Evolutionary conservation across 805 yeast genomes (phyloP).

Genomic region (Teunomyces panamensis): DNA sequence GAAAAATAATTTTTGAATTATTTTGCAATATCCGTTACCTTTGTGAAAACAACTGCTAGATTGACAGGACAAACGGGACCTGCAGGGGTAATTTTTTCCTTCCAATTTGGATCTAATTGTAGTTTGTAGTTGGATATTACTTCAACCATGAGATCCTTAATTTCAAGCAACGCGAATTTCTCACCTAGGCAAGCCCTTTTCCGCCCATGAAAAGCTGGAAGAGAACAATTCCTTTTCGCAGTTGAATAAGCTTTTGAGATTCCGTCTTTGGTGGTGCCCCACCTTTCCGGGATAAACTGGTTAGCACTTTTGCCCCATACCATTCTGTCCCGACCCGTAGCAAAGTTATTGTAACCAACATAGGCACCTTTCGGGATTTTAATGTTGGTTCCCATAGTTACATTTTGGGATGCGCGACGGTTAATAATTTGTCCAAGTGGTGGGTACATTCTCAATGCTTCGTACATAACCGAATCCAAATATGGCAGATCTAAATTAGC

Average conservation of each 20-base stretch:
- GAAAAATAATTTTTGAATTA: neutral
- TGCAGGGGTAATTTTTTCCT: conserved; percentile 50
- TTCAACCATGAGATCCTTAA: conserved; percentile 36
- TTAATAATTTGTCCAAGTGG: conserved; percentile 58
- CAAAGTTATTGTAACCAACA: conserved; percentile 55
- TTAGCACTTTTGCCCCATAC: conserved; percentile 48
- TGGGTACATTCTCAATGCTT: conserved; percentile 50
- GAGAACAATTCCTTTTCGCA: conserved; percentile 43
- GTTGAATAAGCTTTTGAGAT: conserved; percentile 37
- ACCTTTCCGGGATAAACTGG: conserved; percentile 45
- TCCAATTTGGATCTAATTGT: conserved; percentile 42
- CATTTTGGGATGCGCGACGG: conserved; percentile 38
- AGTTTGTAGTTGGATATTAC: conserved; percentile 37
- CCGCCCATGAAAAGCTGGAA: conserved; percentile 60
- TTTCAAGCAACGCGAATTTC: conserved; percentile 49
- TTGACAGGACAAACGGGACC: conserved; percentile 55
- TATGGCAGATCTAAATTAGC: conserved; percentile 12
- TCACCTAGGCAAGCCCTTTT: conserved; percentile 61
- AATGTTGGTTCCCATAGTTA: conserved; percentile 40
- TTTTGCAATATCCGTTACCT: conserved; percentile 9
- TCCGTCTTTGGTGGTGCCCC: conserved; percentile 45
- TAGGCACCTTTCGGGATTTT: conserved; percentile 49
- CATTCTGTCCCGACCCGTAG: conserved; percentile 43
- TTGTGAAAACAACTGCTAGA: conserved; percentile 20
- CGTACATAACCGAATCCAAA: conserved; percentile 39